Percentiles rank a stretch among this genome's conserved stretches.
Evolutionary conservation across 768 basidiomycete species (phyloP).

Genomic region (Galerina sulciceps): DNA sequence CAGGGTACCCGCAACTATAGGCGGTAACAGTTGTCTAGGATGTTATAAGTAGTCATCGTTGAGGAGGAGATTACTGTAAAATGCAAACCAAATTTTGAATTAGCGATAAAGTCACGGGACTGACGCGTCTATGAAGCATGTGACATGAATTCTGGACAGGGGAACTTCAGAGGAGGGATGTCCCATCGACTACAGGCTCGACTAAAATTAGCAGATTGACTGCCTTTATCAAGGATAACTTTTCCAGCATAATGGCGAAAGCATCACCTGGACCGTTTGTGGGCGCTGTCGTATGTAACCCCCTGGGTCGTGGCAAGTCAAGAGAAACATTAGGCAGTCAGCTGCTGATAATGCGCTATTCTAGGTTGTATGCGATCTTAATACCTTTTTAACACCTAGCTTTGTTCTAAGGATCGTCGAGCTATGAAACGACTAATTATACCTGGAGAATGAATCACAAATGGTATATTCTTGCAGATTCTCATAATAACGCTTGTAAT

Average conservation of each 20-base stretch:
- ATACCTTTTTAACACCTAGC: neutral
- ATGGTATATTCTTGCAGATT: too few species aligned
- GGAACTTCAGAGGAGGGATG: too few species aligned
- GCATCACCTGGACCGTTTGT: neutral
- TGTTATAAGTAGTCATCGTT: too few species aligned
- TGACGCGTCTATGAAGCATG: neutral
- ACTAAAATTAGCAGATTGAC: too few species aligned
- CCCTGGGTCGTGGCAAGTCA: neutral
- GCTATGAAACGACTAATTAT: too few species aligned
- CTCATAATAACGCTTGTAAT: too few species aligned
- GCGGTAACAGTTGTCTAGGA: too few species aligned
- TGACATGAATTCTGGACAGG: neutral
- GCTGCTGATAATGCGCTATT: neutral
- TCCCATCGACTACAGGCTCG: too few species aligned
- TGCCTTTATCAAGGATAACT: neutral
- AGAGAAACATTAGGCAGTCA: neutral
- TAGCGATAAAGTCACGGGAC: neutral
- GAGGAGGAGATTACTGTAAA: too few species aligned
- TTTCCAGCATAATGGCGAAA: neutral
- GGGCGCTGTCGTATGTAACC: neutral
- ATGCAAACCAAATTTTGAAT: too few species aligned
- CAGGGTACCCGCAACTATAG: too few species aligned
- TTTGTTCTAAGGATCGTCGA: neutral
- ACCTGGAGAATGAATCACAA: too few species aligned
- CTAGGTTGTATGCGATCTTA: neutral